These are phyloP conservation scores for Coffea canephora DNA, from an alignment of 257 asterid genomes.

Conservation along the genomic window DNA sequence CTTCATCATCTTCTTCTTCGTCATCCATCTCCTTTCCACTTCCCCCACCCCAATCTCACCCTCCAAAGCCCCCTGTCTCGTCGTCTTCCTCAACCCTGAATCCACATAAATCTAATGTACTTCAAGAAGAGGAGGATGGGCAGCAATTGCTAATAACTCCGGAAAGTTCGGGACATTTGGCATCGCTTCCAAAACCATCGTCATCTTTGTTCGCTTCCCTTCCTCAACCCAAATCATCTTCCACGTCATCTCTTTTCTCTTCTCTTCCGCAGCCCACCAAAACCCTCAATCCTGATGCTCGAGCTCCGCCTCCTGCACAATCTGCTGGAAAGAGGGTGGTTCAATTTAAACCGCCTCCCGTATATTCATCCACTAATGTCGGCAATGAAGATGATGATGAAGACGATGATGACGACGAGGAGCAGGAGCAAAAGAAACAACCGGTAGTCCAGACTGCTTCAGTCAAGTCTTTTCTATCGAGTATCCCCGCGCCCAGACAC, in stretches of 20 bases:
- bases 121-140: neutral
- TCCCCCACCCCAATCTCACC: slow-evolving; percentile 14
- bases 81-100: neutral
- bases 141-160: neutral
- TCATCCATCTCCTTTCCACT: slow-evolving; percentile 14
- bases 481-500: slow-evolving; percentile 71
- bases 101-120: neutral
- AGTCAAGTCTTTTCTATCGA: slow-evolving; percentile 49
- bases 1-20: slow-evolving; percentile 26
- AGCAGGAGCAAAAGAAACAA: slow-evolving; percentile 52
- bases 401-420: slow-evolving; percentile 44
- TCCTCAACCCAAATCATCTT: slow-evolving; percentile 56
- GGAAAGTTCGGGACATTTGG: neutral
- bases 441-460: slow-evolving; percentile 39
- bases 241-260: slow-evolving; percentile 40
- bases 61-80: slow-evolving; percentile 2
- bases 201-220: slow-evolving; percentile 35
- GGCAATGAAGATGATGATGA: slow-evolving; percentile 25
- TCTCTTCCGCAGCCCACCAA: slow-evolving; percentile 35
- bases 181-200: slow-evolving; percentile 41
- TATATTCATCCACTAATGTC: slow-evolving; percentile 25
- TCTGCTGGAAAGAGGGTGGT: slow-evolving; percentile 54
- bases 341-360: slow-evolving; percentile 78
- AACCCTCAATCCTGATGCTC: slow-evolving; percentile 6
- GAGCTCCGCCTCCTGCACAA: neutral